Conservation (phyloP, 2,329 filamentous ascomycete genomes). For the Neonectria hederae region DNA sequence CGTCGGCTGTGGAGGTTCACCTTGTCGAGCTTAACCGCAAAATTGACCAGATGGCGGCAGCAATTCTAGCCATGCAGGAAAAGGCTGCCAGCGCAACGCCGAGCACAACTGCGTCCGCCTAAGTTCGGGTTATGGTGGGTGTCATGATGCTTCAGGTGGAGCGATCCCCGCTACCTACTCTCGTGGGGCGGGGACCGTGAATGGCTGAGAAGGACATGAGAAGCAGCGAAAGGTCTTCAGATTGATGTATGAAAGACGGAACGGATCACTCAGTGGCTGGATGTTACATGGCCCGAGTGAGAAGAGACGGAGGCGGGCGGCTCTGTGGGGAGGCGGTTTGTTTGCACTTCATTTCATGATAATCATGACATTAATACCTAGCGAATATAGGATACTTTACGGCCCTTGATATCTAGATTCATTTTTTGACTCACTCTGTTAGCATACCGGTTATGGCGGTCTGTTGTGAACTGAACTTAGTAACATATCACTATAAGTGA, state of each 20-base stretch:
- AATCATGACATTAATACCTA: not conserved
- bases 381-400: not conserved
- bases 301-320: not conserved
- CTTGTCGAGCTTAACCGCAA: constrained; percentile 65
- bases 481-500: not conserved
- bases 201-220: not conserved
- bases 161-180: not conserved
- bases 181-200: not conserved
- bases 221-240: not conserved
- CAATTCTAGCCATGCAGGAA: constrained; percentile 61
- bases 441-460: no score
- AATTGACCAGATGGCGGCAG: constrained; percentile 66
- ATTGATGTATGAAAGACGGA: not conserved
- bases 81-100: constrained; percentile 33
- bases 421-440: not conserved
- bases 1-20: constrained; percentile 58
- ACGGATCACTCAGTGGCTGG: not conserved
- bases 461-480: no score
- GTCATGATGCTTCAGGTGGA: not conserved
- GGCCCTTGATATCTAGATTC: not conserved
- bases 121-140: constrained; percentile 6
- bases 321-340: not conserved
- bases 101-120: constrained; percentile 14
- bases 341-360: not conserved
- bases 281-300: not conserved